Evolutionary conservation across 306 rosid species (phyloP).

Genomic region (Canavalia ensiformis): DNA sequence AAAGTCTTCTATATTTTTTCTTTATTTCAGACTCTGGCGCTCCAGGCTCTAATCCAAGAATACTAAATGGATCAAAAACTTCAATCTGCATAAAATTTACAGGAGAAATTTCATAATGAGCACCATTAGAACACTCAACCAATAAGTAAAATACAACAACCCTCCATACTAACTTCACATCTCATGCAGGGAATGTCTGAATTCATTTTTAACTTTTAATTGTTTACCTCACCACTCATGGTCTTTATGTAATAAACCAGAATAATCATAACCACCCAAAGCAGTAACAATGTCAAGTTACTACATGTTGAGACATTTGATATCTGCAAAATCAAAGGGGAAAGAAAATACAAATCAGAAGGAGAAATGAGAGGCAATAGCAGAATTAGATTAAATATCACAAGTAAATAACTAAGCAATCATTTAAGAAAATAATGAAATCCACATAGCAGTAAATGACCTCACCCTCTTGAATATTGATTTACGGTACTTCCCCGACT

Average conservation of each 20-base stretch:
- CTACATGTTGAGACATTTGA: constrained; percentile 82
- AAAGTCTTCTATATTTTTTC: constrained; percentile 92
- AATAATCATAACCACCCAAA: constrained; percentile 87
- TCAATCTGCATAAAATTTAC: constrained; percentile 62
- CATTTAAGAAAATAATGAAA: neutral
- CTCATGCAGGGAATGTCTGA: constrained; percentile 1
- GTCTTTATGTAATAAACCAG: constrained; percentile 88
- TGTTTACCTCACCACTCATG: constrained; percentile 84
- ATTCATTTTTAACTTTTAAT: constrained; percentile 32
- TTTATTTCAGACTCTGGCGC: constrained; percentile 79
- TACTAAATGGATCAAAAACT: constrained; percentile 90
- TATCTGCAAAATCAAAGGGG: constrained; percentile 68
- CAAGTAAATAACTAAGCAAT: constrained; percentile 15
- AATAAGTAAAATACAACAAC: constrained; percentile 26
- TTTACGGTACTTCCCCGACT: constrained; percentile 88
- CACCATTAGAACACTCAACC: constrained; percentile 20
- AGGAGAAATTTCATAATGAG: constrained; percentile 29
- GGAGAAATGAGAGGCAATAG: neutral
- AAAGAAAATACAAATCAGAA: constrained; percentile 25
- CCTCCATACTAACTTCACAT: constrained; percentile 24
- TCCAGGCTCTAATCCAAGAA: constrained; percentile 87
- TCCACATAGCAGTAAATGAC: constrained; percentile 19
- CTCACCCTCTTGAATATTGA: constrained; percentile 88
- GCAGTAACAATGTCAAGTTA: constrained; percentile 81
- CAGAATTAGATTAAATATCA: neutral